Evolutionary conservation across 768 basidiomycete genomes (phyloP), one percentile per base, ranked within the genome.

Genomic region (Boletus rubescentipes): DNA sequence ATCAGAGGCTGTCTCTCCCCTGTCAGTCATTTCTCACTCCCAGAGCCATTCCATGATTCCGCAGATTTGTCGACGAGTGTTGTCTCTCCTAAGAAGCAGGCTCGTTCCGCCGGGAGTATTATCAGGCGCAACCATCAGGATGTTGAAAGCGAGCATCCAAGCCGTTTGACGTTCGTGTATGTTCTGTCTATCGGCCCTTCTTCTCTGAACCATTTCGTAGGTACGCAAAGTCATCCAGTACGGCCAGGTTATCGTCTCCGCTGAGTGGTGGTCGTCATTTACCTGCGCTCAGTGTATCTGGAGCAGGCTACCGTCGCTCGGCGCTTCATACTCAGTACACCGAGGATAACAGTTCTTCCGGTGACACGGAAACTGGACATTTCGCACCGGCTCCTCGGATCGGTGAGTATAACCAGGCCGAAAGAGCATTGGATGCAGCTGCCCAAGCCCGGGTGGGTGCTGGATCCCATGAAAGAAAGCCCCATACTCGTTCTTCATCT

Each of bases 1-100:
- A 1, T 9, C 16, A 30, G 23, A 15, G 18, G 26, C 9, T 48
- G 41, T 44, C 63, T 67, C 21, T 62, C 65, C 10, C 63, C 65
- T 38, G 60, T 62, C 16, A 4, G 12, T 4, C 49, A 66, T 39
- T 16, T 61, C 30, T 37, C 49, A 12, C 30, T 67, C 32, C 49
- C 53, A 1, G 51, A 57, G 20, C 53, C 62, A 20, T 58, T 56
- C 18, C 10, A 40, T 15, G 18, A 41, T 34, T 50, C 45, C 20
- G 16, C 38, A 18, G 15, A 42, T 45, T 34, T 23, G 14, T 20
- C 30, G 20, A 10, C 45, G 9, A 6, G 32, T 14, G 18, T 31
- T 11, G 23, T 6, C 15, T 57, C 51, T 35, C 45, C 54, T 16
- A 44, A 21, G 18, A 49, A 1, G 26, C 49, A 11, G 26, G 1